These are phyloP conservation scores for Xylariaceae sp. DNA, from an alignment of 2,329 filamentous ascomycete species.

Conservation along the genomic window DNA sequence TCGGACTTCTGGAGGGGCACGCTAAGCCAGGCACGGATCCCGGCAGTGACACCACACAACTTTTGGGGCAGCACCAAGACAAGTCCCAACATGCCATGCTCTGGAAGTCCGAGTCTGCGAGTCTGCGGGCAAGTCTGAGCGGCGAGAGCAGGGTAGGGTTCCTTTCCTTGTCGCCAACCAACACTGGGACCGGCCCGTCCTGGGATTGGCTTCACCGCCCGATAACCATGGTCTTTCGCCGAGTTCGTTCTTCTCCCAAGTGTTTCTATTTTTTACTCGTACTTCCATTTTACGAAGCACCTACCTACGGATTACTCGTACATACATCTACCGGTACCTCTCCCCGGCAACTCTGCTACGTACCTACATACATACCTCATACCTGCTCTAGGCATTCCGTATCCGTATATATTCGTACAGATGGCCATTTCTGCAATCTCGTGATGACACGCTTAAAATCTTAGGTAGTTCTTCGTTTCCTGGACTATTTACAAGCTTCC, in stretches of 20 bases:
- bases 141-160: too few relatives aligned
- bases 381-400: too few relatives aligned
- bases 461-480: background rate
- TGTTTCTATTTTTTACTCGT: background rate
- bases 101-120: background rate
- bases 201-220: slow-evolving; percentile 12
- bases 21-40: slow-evolving; percentile 25
- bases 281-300: too few relatives aligned
- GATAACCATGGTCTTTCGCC: slow-evolving; percentile 14
- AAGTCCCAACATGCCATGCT: slow-evolving; percentile 26
- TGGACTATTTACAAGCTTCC: too few relatives aligned
- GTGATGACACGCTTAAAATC: background rate
- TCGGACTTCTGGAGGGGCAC: slow-evolving; percentile 22
- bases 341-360: too few relatives aligned
- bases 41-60: slow-evolving; percentile 27
- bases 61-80: slow-evolving; percentile 28
- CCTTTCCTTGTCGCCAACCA: too few relatives aligned
- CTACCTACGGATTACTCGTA: too few relatives aligned
- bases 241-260: slow-evolving; percentile 8
- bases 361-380: too few relatives aligned
- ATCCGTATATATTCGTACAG: too few relatives aligned
- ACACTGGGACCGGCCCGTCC: background rate
- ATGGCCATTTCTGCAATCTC: background rate
- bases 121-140: too few relatives aligned
- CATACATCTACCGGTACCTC: too few relatives aligned